These are phyloP conservation scores for Smallanthus sonchifolius DNA, from an alignment of 129 eudicot genomes.

Conservation along the genomic window DNA sequence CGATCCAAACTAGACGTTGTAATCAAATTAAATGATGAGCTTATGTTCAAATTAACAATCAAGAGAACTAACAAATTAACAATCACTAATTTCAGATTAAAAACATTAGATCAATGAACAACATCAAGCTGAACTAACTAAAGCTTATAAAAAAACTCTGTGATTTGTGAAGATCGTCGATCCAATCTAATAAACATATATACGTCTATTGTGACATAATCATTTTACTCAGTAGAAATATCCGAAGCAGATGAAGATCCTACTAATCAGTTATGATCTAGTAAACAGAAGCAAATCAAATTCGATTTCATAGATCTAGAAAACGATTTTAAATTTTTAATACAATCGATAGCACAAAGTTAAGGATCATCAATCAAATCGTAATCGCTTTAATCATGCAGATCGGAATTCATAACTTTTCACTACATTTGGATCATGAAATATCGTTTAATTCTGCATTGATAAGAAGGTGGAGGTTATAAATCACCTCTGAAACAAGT, in stretches of 20 bases:
- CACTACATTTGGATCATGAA: not conserved
- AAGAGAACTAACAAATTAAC: no score
- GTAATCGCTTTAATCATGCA: not conserved
- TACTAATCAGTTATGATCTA: not conserved
- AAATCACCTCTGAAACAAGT: not conserved
- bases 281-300: not conserved
- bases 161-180: not conserved
- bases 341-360: not conserved
- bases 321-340: not conserved
- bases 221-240: not conserved
- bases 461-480: not conserved
- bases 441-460: not conserved
- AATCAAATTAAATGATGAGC: not conserved
- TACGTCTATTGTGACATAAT: not conserved
- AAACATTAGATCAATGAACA: not conserved
- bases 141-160: not conserved
- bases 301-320: not conserved
- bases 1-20: not conserved
- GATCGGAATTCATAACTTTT: not conserved
- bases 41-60: no score
- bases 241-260: not conserved
- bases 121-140: not conserved
- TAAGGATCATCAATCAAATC: not conserved
- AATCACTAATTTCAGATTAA: no score
- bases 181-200: not conserved